Base-by-base conservation (phyloP, 257 asterid species). In the Solanum okadae region DNA sequence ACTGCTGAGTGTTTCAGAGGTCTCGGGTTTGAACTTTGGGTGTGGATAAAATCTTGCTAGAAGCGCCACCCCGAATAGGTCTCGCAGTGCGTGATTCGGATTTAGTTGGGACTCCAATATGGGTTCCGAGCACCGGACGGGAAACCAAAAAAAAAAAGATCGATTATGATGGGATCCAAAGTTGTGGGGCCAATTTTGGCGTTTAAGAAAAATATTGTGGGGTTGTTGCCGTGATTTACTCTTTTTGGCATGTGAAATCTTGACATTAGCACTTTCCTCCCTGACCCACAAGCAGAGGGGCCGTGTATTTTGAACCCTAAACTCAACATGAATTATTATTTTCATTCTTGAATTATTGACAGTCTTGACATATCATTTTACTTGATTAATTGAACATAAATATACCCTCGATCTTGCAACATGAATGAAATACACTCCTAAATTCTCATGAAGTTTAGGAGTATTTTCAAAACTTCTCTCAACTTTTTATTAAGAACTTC, bases 171-270 rank as follows among this genome's bases (percentile, higher is more conserved):
- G 29, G 85, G 38, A 68, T 16, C 42, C 88, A 18, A 38, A 68
- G 27, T 81, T 81, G 3, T 29, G 85, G 88, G 87, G 20, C 59
- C 87, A 86, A 31, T 7, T 85, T 78, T 87, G 86, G 31, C 5
- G 56, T 40, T 76, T 33, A 71, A 35, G 40, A 31, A 29, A 59
- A 52, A 33, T 33, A 18, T 34, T 76, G 63, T 56, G 22, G 38
- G 49, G 78, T 72, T 88, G 90, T 73, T 88, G 78, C 34, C 86
- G 90, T 61, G 90, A 73, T 84, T 88, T 88, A 31, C 88, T 85
- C 78, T 59, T 81, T 81, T 71, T 20, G 65, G 68, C 85, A 83
- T 72, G 90, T 88, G 90, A 2, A 8, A 25, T 72, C 23, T 42
- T 34, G 88, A 81, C 42, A 81, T 27, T 46, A 44, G 2, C 34